These are phyloP conservation scores for Curvularia verruculosa DNA, from an alignment of 2,329 filamentous ascomycete species.

Conservation along the genomic window DNA sequence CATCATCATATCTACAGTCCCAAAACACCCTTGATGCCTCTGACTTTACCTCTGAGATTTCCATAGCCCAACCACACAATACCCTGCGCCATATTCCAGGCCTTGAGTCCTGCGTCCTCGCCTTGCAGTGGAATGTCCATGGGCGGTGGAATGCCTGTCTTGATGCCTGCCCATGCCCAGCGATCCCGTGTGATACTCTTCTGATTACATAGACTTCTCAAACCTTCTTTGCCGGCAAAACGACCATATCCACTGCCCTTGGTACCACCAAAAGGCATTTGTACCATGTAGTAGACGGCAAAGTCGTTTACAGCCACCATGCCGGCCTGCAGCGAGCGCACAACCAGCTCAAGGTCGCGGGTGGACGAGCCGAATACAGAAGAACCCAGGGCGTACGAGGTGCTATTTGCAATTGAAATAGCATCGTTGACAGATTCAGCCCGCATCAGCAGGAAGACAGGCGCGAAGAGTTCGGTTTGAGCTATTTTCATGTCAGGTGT, in stretches of 20 bases:
- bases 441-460: conserved; percentile 84
- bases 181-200: conserved; percentile 87
- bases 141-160: conserved; percentile 79
- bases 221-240: conserved; percentile 88
- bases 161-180: conserved; percentile 61
- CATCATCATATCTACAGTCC: conserved; percentile 28
- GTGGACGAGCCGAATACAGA: conserved; percentile 78
- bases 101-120: conserved; percentile 38
- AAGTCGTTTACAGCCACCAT: conserved; percentile 98
- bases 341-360: conserved; percentile 66
- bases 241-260: conserved; percentile 86
- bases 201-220: conserved; percentile 82
- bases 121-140: conserved; percentile 78
- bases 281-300: conserved; percentile 88
- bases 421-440: conserved; percentile 69
- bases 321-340: conserved; percentile 74
- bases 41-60: conserved; percentile 40
- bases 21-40: conserved; percentile 51
- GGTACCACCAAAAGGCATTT: conserved; percentile 92
- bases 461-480: conserved; percentile 89
- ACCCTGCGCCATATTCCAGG: conserved; percentile 53
- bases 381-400: conserved; percentile 83
- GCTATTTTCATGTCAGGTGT: conserved; percentile 85
- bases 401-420: conserved; percentile 80
- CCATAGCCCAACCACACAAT: conserved; percentile 59